Conservation (phyloP, 805 yeast species). For the Clavispora vitiphila region DNA sequence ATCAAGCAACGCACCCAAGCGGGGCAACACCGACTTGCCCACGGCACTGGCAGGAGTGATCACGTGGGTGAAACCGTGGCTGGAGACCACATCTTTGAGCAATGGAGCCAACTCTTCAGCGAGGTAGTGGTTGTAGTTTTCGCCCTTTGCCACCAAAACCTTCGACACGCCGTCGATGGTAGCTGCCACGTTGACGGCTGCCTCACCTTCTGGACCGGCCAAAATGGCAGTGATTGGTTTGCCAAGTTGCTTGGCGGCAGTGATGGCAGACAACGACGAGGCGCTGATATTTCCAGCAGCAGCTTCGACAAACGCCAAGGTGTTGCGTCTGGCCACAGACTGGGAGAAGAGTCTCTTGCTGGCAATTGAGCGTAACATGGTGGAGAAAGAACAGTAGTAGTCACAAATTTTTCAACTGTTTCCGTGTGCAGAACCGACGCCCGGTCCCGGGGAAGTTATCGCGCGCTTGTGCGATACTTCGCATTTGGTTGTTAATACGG, state of each 20-base stretch:
- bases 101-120: conserved; percentile 84
- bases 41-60: conserved; percentile 79
- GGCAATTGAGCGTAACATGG: conserved; percentile 10
- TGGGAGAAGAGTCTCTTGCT: conserved; percentile 10
- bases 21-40: conserved; percentile 82
- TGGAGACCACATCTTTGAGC: conserved; percentile 42
- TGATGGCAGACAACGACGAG: conserved; percentile 63
- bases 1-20: conserved; percentile 80
- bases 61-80: conserved; percentile 58
- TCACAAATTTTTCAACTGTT: not conserved
- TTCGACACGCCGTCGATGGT: conserved; percentile 51
- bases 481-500: too few species aligned
- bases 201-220: conserved; percentile 58
- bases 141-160: conserved; percentile 54
- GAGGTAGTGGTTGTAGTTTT: conserved; percentile 59
- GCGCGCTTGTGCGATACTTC: too few species aligned
- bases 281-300: conserved; percentile 53
- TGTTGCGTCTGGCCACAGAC: conserved; percentile 25
- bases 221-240: conserved; percentile 77
- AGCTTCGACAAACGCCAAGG: conserved; percentile 74
- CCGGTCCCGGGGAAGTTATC: not conserved
- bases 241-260: conserved; percentile 74
- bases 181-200: conserved; percentile 41
- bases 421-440: conserved; percentile 1
- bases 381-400: not conserved